These are phyloP conservation scores for Lagenidium giganteum DNA, from an alignment of 352 stramenopile genomes.

Conservation along the genomic window DNA sequence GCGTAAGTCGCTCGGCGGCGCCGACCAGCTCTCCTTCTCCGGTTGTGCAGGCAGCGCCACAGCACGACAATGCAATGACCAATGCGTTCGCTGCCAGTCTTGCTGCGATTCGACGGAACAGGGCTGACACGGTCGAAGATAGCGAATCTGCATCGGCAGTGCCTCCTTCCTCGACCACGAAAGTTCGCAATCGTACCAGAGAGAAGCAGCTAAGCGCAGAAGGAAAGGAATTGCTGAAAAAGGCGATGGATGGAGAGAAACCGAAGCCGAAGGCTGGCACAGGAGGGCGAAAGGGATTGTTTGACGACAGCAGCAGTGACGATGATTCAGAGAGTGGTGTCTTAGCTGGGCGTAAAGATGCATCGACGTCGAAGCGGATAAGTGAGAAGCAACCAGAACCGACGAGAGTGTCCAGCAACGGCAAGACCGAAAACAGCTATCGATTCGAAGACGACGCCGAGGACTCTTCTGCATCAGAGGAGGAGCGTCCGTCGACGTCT, in stretches of 20 bases:
- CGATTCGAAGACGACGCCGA: too few species aligned
- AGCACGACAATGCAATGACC: too few species aligned
- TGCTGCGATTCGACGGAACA: constrained; percentile 66
- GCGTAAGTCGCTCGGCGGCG: too few species aligned
- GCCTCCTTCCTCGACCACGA: constrained; percentile 6
- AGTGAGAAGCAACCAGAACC: too few species aligned
- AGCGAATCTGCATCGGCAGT: constrained; percentile 18
- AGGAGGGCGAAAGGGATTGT: constrained; percentile 56
- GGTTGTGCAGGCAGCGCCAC: too few species aligned
- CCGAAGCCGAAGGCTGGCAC: constrained; percentile 18
- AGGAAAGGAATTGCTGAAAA: constrained; percentile 68
- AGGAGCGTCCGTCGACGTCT: too few species aligned
- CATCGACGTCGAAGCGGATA: too few species aligned
- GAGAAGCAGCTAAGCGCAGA: constrained; percentile 73
- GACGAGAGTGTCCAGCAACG: background rate
- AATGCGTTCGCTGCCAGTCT: constrained; percentile 74
- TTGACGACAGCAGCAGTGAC: constrained; percentile 74
- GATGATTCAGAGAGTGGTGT: constrained; percentile 40
- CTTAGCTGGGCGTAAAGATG: constrained; percentile 37
- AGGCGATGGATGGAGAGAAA: constrained; percentile 33
- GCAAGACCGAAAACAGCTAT: background rate
- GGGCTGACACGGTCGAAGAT: constrained; percentile 57
- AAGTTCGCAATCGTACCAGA: constrained; percentile 46
- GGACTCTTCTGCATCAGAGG: too few species aligned
- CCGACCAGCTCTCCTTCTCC: too few species aligned